These are phyloP conservation scores for Pelargonium fulgidum DNA, from an alignment of 441 rosid species.

Conservation along the genomic window DNA sequence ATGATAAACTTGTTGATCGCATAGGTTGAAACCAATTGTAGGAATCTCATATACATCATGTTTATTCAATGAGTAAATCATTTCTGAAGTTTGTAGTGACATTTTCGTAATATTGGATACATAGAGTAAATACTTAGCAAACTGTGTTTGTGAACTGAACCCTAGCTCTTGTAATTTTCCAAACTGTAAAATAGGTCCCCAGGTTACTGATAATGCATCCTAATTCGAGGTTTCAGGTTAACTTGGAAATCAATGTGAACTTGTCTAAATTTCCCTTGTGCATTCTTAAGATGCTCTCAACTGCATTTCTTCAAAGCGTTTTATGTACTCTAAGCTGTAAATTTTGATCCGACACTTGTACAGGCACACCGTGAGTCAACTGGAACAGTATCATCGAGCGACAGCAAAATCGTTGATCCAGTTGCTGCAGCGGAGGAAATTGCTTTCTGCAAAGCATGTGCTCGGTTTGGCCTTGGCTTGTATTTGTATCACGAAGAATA, in stretches of 20 bases:
- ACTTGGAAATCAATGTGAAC: neutral
- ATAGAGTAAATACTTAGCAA: too few relatives aligned
- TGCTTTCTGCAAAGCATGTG: conserved; percentile 91
- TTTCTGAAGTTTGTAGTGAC: too few relatives aligned
- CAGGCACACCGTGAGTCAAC: conserved; percentile 98
- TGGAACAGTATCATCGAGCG: conserved; percentile 56
- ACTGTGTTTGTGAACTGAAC: too few relatives aligned
- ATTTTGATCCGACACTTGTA: conserved; percentile 4
- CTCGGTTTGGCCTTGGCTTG: conserved; percentile 92
- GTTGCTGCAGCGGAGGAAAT: conserved; percentile 89
- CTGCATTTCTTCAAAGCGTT: neutral
- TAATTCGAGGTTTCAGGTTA: too few relatives aligned
- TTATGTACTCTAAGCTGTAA: neutral
- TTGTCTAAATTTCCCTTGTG: neutral
- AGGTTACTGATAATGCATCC: too few relatives aligned
- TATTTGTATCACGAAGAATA: conserved; percentile 78
- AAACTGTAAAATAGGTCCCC: too few relatives aligned
- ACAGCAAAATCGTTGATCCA: conserved; percentile 46
- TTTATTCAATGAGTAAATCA: too few relatives aligned
- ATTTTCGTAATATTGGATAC: too few relatives aligned
- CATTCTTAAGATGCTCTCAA: neutral
- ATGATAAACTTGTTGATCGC: too few relatives aligned
- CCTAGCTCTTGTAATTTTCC: too few relatives aligned
- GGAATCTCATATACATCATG: too few relatives aligned
- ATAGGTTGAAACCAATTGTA: too few relatives aligned